Evolutionary conservation across 257 asterid species (phyloP), one percentile per base, ranked within the genome.

Genomic region (Schizonepeta tenuifolia): DNA sequence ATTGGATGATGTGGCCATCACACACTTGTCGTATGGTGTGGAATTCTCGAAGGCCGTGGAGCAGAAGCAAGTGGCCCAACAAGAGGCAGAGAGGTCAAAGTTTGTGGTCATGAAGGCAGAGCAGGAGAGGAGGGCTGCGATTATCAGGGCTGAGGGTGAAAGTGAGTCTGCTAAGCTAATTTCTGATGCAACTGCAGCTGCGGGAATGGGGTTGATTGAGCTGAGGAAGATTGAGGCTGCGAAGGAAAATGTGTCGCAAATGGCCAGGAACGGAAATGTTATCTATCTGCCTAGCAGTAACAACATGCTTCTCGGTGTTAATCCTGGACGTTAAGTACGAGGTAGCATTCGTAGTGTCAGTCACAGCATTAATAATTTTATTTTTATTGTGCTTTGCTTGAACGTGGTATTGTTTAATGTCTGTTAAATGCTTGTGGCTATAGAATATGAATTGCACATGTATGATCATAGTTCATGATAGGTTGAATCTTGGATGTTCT

Each of bases 51-150:
- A 73, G 76, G 98, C 98, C 2, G 98, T 92, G 74, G 99, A 95
- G 83, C 98, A 95, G 92, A 95, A 95, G 84, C 99, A 95, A 84
- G 99, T 90, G 63, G 99, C 98, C 9, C 98, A 95, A 80, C 99
- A 95, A 82, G 99, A 92, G 85, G 99, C 99, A 0, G 98, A 95
- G 89, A 55, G 99, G 65, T 92, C 98, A 9, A 95, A 90, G 67
- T 95, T 95, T 36, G 95, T 95, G 47, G 99, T 95, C 18, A 84
- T 82, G 74, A 95, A 92, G 83, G 91, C 97, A 0, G 99, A 94
- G 71, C 96, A 89, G 71, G 93, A 89, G 81, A 81, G 90, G 70
- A 83, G 92, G 78, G 92, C 93, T 0, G 93, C 92, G 0, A 76
- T 89, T 60, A 87, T 87, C 58, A 84, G 88, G 80, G 91, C 91